Base-by-base conservation (phyloP, 176 grass and related monocot genomes). In the Oryza glumipatula region DNA sequence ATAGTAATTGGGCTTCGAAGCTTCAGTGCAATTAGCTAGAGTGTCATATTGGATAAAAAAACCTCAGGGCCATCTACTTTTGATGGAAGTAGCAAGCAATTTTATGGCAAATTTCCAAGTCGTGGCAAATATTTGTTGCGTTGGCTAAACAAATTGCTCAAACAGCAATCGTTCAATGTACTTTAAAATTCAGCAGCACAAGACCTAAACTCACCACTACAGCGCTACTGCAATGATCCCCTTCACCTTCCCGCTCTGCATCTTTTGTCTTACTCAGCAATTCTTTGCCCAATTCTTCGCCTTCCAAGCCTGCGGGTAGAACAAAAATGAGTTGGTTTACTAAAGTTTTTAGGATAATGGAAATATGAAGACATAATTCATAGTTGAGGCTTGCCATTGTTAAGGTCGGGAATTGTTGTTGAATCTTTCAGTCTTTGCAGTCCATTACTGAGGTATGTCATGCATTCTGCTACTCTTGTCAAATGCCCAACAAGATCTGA, bases 401-500 rank as follows among this genome's bases (percentile, higher is more conserved):
- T 90, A 5, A 90, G 83, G 75, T 86, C 84, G 22, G 68, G 79
- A 74, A 87, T 80, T 70, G 49, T 28, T 49, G 24, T 64, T 51
- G 70, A 39, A 28, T 49, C n/a, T 39, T 90, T 80, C 65, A 83
- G 41, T 32, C 22, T 87, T 75, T 90, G 32, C 17, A 79, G 7
- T 83, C 83, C 51, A 75, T 70, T 3, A 7, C 64, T 74, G 28
- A 83, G 41, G 49, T 33, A 21, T 49, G 38, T 1, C 15, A 79
- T 68, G 28, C 5, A n/a, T 7, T 9, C 43, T 8, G 10, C 64
- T 39, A 87, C 0, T 45, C 15, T n/a, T 70, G 12, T 44, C 63
- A 87, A 32, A n/a, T 75, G 14, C 3, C 49, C 1, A 61, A 39
- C 6, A 83, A 56, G 26, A 14, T 39, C 67, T 17, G 0, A 14